phyloP scores from a whole-genome alignment of 176 grass and related monocot species.

The Phyllostachys edulis region DNA sequence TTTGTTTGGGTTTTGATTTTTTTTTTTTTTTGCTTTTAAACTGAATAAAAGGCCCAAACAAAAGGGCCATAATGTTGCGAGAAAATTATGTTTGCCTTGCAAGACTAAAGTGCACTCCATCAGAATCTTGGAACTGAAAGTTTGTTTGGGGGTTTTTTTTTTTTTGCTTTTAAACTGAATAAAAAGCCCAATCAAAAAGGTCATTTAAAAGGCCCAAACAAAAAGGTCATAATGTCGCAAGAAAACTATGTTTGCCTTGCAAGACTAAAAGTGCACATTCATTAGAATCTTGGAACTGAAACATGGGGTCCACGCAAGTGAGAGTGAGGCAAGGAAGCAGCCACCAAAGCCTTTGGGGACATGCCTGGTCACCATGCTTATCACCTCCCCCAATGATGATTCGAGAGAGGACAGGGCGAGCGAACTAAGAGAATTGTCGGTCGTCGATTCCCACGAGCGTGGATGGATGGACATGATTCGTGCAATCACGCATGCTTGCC shows the following conservation, averaged over 20 bases:
- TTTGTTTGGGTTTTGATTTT: no score
- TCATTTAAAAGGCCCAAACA: no score
- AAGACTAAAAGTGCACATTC: background rate
- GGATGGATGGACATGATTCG: conserved; percentile 19
- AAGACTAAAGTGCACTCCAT: background rate
- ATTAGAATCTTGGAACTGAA: background rate
- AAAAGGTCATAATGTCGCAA: background rate
- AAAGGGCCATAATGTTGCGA: background rate
- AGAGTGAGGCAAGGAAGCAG: background rate
- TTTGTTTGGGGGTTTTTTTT: no score
- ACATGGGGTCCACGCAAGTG: background rate
- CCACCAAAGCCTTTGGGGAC: background rate
- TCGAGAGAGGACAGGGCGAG: background rate
- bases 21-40: no score
- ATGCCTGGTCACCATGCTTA: background rate
- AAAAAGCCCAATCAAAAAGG: no score
- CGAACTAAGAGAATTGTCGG: background rate
- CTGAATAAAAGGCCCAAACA: no score
- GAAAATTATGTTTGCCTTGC: no score
- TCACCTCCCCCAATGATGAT: conserved; percentile 18
- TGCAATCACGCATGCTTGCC: conserved; percentile 23
- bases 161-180: no score
- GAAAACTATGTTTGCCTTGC: background rate
- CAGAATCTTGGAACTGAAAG: background rate
- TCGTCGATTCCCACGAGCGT: conserved; percentile 14